Percentiles rank a stretch among this genome's conserved stretches.
Evolutionary conservation across 1,139 yeast species (phyloP).

Genomic region (Nakaseomyces kungkrabaensis): DNA sequence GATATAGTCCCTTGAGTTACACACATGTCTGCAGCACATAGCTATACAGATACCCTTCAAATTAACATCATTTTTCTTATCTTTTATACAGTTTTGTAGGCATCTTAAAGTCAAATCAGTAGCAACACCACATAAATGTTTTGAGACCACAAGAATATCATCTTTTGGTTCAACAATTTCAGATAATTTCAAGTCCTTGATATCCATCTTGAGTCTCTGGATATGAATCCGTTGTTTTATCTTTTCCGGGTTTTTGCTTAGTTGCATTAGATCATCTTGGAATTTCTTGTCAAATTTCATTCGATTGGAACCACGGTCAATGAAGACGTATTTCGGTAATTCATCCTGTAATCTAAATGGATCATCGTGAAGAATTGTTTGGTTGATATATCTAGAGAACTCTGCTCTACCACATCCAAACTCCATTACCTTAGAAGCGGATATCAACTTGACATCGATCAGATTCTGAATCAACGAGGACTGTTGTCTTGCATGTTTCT

Average conservation of each 20-base stretch:
- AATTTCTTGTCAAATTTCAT: constrained; percentile 72
- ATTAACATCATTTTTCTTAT: background rate
- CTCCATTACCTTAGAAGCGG: constrained; percentile 44
- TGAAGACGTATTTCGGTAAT: constrained; percentile 41
- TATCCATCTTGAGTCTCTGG: constrained; percentile 48
- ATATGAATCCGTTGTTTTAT: constrained; percentile 1
- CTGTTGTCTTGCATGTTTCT: constrained; percentile 77
- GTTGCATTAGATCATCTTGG: constrained; percentile 37
- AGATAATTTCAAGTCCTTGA: constrained; percentile 58
- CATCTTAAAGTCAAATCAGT: constrained; percentile 76
- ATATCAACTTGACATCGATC: constrained; percentile 36
- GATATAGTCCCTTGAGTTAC: constrained; percentile 45
- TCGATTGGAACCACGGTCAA: constrained; percentile 72
- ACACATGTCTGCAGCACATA: constrained; percentile 92
- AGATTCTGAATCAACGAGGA: constrained; percentile 70
- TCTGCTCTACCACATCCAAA: constrained; percentile 92
- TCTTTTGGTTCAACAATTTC: constrained; percentile 32
- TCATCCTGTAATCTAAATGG: background rate
- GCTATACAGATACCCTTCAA: constrained; percentile 65
- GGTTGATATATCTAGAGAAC: constrained; percentile 53
- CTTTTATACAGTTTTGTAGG: constrained; percentile 37
- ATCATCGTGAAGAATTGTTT: constrained; percentile 10
- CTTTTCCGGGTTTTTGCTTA: constrained; percentile 4
- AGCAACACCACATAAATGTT: constrained; percentile 90
- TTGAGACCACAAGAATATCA: constrained; percentile 56